phyloP scores from a whole-genome alignment of 2,329 filamentous ascomycete genomes.

The Westerdykella sp. region DNA sequence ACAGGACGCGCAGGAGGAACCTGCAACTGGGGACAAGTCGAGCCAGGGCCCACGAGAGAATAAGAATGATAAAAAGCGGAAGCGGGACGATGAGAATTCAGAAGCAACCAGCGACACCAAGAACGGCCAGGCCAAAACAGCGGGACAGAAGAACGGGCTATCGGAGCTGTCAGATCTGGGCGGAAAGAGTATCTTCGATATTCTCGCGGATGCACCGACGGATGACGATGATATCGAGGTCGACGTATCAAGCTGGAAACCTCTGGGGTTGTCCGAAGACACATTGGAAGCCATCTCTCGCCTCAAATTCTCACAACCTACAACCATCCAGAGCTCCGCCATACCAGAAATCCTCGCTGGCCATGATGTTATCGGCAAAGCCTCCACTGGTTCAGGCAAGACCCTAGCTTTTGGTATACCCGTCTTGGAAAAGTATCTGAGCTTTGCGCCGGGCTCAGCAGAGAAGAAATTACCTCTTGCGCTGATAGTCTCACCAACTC shows the following conservation, averaged over 20 bases:
- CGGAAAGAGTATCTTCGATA: constrained; percentile 46
- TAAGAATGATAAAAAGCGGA: constrained; percentile 19
- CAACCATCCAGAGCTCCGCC: constrained; percentile 68
- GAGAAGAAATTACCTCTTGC: constrained; percentile 47
- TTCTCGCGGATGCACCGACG: constrained; percentile 46
- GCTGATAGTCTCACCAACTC: constrained; percentile 80
- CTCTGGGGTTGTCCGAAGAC: constrained; percentile 64
- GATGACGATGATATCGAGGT: constrained; percentile 53
- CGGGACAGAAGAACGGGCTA: constrained; percentile 2
- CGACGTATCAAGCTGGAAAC: constrained; percentile 73
- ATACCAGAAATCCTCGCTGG: constrained; percentile 80
- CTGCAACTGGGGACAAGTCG: constrained; percentile 19
- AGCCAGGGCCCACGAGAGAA: constrained; percentile 37
- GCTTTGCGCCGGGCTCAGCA: constrained; percentile 25
- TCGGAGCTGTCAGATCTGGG: constrained; percentile 8
- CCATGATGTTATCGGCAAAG: constrained; percentile 91
- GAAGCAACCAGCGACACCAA: constrained; percentile 14
- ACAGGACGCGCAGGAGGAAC: constrained; percentile 36
- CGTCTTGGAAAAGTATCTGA: constrained; percentile 77
- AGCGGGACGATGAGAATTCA: constrained; percentile 4
- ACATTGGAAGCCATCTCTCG: constrained; percentile 69
- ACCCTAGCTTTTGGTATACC: constrained; percentile 92
- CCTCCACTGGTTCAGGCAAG: constrained; percentile 92
- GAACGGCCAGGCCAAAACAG: constrained; percentile 20
- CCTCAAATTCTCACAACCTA: constrained; percentile 74